Evolutionary conservation across 371 early-diverging fungal species (phyloP).

Genomic region (Mortierella sp.): DNA sequence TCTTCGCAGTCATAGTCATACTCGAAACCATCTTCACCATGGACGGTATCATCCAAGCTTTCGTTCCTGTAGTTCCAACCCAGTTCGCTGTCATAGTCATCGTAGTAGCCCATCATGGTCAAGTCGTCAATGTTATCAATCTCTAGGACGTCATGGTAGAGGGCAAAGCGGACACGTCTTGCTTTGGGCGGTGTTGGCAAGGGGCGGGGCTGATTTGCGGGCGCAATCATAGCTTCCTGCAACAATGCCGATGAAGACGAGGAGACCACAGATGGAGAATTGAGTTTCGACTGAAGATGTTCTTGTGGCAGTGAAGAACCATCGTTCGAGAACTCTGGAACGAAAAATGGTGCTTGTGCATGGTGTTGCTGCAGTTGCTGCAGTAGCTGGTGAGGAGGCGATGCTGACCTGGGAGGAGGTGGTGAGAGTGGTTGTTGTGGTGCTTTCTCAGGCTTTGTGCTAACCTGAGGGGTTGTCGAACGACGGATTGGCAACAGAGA

Average conservation of each 20-base stretch:
- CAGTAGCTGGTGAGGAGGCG: neutral
- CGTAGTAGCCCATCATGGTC: constrained; percentile 19
- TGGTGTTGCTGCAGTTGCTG: neutral
- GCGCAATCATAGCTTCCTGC: no score
- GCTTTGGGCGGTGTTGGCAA: constrained; percentile 27
- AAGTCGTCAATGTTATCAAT: constrained; percentile 32
- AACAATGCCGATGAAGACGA: neutral
- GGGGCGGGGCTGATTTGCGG: constrained; percentile 5
- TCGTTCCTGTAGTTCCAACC: constrained; percentile 30
- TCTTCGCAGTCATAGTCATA: constrained; percentile 3
- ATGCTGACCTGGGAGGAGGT: neutral
- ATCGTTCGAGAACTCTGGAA: neutral
- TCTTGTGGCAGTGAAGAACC: constrained; percentile 1
- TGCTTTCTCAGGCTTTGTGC: no score
- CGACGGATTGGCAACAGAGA: no score
- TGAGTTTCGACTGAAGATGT: neutral
- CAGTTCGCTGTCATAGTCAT: constrained; percentile 23
- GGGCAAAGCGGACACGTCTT: constrained; percentile 26
- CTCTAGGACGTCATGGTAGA: constrained; percentile 13
- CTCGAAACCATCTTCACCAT: neutral
- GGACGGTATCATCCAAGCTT: constrained; percentile 7
- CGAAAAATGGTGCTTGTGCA: neutral
- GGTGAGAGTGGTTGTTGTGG: neutral
- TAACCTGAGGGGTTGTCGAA: no score
- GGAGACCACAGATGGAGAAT: neutral